Conservation (phyloP, 108 stramenopile genomes). For the Craspedostauros australis region DNA sequence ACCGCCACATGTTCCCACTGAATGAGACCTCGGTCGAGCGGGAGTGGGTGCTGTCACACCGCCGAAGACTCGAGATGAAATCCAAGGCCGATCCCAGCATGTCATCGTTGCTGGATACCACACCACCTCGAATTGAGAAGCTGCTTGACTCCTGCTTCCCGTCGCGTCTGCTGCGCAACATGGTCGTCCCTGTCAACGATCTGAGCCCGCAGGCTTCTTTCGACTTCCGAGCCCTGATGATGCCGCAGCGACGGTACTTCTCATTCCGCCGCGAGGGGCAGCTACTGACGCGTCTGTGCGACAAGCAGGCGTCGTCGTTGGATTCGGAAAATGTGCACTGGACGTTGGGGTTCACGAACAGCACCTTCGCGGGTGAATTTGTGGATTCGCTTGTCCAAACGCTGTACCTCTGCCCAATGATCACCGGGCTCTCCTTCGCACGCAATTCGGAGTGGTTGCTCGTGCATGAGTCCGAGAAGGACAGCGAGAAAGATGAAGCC, state of each 20-base stretch:
- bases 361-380: constrained; percentile 64
- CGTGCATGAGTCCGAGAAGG: constrained; percentile 6
- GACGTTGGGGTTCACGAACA: constrained; percentile 63
- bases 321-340: constrained; percentile 41
- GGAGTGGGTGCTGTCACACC: constrained; percentile 49
- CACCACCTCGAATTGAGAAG: constrained; percentile 31
- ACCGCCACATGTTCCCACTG: constrained; percentile 38
- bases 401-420: constrained; percentile 53
- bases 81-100: constrained; percentile 1
- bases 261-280: constrained; percentile 63
- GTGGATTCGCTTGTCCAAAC: constrained; percentile 58
- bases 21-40: constrained; percentile 29
- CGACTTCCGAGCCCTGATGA: constrained; percentile 58
- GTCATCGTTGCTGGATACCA: constrained; percentile 3
- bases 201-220: constrained; percentile 36
- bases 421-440: constrained; percentile 53
- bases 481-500: constrained; percentile 34
- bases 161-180: constrained; percentile 36
- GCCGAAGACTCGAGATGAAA: constrained; percentile 2
- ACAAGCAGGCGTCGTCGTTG: constrained; percentile 28
- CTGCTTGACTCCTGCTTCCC: constrained; percentile 52
- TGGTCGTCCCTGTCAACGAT: constrained; percentile 35
- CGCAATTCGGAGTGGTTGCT: constrained; percentile 15
- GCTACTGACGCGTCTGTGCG: constrained; percentile 44
- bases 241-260: constrained; percentile 61